phyloP scores from a whole-genome alignment of 2,329 filamentous ascomycete genomes.

The Paecilomyces formosus region DNA sequence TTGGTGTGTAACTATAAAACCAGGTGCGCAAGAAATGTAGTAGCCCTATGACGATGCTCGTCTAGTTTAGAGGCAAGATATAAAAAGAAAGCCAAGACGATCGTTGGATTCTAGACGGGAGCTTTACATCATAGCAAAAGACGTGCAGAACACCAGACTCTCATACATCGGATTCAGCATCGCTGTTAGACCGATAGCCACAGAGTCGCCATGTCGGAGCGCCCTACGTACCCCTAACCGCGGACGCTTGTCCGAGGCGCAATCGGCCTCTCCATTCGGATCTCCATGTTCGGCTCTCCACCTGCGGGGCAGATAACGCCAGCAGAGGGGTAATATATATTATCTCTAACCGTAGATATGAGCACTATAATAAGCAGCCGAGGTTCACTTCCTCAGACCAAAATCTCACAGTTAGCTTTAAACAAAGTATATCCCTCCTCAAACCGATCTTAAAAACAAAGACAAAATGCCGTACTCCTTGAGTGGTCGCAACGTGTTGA shows the following conservation, averaged over 20 bases:
- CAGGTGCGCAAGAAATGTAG: neutral
- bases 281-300: neutral
- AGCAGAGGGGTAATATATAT: neutral
- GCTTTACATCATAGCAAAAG: neutral
- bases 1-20: too few relatives aligned
- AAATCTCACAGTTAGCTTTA: neutral
- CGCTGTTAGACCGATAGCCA: neutral
- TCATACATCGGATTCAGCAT: neutral
- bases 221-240: neutral
- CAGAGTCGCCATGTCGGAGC: neutral
- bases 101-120: neutral
- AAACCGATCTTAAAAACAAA: neutral
- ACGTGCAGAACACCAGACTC: neutral
- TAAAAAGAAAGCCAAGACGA: neutral
- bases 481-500: constrained; percentile 53
- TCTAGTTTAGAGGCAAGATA: neutral
- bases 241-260: neutral
- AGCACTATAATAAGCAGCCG: neutral
- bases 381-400: neutral
- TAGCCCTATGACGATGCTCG: neutral
- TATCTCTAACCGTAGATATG: neutral
- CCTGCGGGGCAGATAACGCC: neutral
- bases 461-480: constrained; percentile 55
- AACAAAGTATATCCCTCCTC: neutral
- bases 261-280: neutral